A percentile compares a stretch with the other conserved stretches of the same genome.
Evolutionary conservation across 306 rosid genomes (phyloP).

Genomic region (Elaeagnus macrophylla): DNA sequence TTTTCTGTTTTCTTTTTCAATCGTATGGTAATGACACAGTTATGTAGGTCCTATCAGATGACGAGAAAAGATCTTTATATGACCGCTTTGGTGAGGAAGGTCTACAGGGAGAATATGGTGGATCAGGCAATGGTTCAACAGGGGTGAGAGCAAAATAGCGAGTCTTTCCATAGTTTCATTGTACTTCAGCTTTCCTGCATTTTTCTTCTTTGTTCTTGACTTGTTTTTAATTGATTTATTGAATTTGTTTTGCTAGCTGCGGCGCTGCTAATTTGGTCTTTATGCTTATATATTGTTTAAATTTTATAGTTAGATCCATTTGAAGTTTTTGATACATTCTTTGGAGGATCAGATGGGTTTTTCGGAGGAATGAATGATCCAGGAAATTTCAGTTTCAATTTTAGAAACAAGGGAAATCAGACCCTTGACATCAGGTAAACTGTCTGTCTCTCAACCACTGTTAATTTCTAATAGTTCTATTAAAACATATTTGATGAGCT

Average conservation of each 20-base stretch:
- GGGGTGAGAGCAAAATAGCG: constrained; percentile 49
- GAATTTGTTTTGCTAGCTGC: not conserved
- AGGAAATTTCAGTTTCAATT: constrained; percentile 54
- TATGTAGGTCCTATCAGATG: constrained; percentile 95
- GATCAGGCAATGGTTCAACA: constrained; percentile 34
- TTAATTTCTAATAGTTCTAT: not conserved
- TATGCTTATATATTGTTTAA: constrained; percentile 18
- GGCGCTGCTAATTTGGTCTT: constrained; percentile 8
- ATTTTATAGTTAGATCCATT: constrained; percentile 67
- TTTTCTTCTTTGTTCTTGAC: too few relatives aligned
- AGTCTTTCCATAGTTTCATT: constrained; percentile 5
- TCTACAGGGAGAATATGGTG: constrained; percentile 65
- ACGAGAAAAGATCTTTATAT: constrained; percentile 82
- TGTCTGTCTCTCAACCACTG: constrained; percentile 9
- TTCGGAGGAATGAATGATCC: constrained; percentile 53
- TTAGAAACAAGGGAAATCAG: constrained; percentile 40
- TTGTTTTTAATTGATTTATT: not conserved
- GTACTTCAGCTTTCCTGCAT: constrained; percentile 5
- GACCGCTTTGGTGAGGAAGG: constrained; percentile 93
- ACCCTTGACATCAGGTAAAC: constrained; percentile 62
- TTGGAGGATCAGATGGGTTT: constrained; percentile 60
- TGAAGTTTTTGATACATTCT: constrained; percentile 61
- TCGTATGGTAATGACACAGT: constrained; percentile 49
- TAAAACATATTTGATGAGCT: too few relatives aligned
- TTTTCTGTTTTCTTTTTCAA: constrained; percentile 19